Evolutionary conservation across 805 yeast species (phyloP), one percentile per base, ranked within the genome.

Genomic region (Yamadazyma laniorum): DNA sequence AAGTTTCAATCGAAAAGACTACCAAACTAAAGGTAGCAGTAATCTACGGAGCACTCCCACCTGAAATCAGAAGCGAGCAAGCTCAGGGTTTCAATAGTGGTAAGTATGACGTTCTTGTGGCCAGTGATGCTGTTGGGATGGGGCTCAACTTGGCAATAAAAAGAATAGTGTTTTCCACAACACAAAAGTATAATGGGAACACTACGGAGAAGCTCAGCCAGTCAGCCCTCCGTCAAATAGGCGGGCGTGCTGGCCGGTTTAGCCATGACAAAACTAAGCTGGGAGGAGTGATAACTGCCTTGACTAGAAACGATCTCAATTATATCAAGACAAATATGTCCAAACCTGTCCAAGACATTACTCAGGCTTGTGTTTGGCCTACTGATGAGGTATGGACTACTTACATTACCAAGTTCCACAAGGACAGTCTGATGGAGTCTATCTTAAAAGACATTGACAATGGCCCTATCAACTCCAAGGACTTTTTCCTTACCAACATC

Each of bases 101-200:
- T 2, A 74, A 75, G 25, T 83, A 79, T 45, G 93, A 90, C 51
- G 73, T 85, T n/a, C 67, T 93, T 26, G 85, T 93, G 5, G 98
- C 99, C 1, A 85, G 96, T 2, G 98, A 93, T 65, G 99, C 99
- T 0, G 80, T 93, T 45, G 99, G 99, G 2, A 91, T 93, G 97
- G 99, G 99, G 0, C 70, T 93, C 37, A 93, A 93, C 54, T 67
- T 93, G 52, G 82, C 85, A 18, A 90, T 93, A 47, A 78, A 80
- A 42, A 67, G 98, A 43, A 75, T 93, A 4, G 74, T 93, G 1
- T 90, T 93, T 55, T 77, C 84, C 13, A 72, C 82, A 0, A 65
- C 75, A 18, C 56, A 57, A 34, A 93, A 93, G 59, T 90, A 75
- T 50, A 77, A 88, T 54, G 97, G 97, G 5, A 55, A 51, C 11